Conservation (phyloP, 2,329 filamentous ascomycete species). For the Fusarium denticulatum region DNA sequence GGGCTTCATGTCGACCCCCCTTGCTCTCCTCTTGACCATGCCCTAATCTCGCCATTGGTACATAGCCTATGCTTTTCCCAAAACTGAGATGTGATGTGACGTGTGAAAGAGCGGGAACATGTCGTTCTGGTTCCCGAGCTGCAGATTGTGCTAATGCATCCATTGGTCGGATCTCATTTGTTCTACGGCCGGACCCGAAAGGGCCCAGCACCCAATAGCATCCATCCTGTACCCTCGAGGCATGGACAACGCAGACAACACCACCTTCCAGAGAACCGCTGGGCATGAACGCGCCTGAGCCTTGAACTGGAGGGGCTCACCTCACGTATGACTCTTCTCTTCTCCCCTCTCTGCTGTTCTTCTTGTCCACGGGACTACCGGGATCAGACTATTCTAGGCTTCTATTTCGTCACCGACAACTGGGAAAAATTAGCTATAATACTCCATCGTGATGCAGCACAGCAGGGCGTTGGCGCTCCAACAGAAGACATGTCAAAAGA, state of each 20-base stretch:
- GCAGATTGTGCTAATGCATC: conserved; percentile 28
- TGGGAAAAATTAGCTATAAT: conserved; percentile 5
- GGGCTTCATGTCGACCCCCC: conserved; percentile 21
- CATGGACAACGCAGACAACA: conserved; percentile 39
- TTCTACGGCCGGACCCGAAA: conserved; percentile 30
- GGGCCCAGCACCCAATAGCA: not conserved
- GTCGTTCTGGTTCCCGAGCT: conserved; percentile 37
- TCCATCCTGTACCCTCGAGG: conserved; percentile 8
- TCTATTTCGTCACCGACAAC: conserved; percentile 40
- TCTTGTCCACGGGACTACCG: conserved; percentile 2
- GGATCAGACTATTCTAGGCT: conserved; percentile 19
- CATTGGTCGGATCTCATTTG: conserved; percentile 29
- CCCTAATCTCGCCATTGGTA: conserved; percentile 32
- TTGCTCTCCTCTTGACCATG: conserved; percentile 18
- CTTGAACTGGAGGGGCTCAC: conserved; percentile 39
- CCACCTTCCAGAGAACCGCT: conserved; percentile 29
- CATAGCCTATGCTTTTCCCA: conserved; percentile 8
- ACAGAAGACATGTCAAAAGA: conserved; percentile 17
- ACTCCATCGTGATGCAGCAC: conserved; percentile 38
- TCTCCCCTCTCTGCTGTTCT: not conserved
- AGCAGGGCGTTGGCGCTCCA: conserved; percentile 30
- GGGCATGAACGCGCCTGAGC: conserved; percentile 42
- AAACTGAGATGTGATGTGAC: conserved; percentile 34
- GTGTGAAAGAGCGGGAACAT: conserved; percentile 33
- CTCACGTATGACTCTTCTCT: conserved; percentile 36